Percentiles rank a stretch among this genome's conserved stretches.
These are phyloP conservation scores for Phytophthora cactorum DNA, from an alignment of 352 stramenopile species.

Conservation along the genomic window DNA sequence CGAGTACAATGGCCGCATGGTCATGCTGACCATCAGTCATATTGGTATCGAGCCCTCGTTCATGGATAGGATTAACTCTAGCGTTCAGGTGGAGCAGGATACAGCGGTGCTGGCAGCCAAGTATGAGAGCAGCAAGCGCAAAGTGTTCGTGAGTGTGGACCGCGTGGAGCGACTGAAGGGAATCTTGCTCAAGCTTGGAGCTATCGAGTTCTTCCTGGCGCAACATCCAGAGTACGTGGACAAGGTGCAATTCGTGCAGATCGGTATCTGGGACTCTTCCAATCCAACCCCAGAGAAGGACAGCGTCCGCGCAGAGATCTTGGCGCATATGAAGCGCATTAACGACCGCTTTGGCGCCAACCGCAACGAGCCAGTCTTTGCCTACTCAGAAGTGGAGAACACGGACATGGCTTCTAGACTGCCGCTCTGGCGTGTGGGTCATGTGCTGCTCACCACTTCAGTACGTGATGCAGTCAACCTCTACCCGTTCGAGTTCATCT, in stretches of 20 bases:
- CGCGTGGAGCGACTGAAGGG: slow-evolving; percentile 97
- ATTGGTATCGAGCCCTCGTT: slow-evolving; percentile 96
- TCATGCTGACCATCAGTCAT: slow-evolving; percentile 97
- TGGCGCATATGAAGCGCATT: slow-evolving; percentile 68
- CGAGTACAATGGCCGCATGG: slow-evolving; percentile 96
- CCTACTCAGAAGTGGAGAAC: slow-evolving; percentile 82
- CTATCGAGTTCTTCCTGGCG: slow-evolving; percentile 95
- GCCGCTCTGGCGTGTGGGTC: slow-evolving; percentile 72
- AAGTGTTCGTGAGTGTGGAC: slow-evolving; percentile 95
- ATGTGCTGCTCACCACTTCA: slow-evolving; percentile 79
- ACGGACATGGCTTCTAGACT: slow-evolving; percentile 79
- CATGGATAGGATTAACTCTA: slow-evolving; percentile 71
- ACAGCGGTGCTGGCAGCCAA: slow-evolving; percentile 46
- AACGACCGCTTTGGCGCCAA: slow-evolving; percentile 61
- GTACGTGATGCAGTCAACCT: slow-evolving; percentile 86
- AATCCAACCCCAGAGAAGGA: slow-evolving; percentile 78
- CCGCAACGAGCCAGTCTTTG: slow-evolving; percentile 59
- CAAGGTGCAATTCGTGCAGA: slow-evolving; percentile 88
- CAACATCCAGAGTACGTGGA: slow-evolving; percentile 78
- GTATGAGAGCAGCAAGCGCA: slow-evolving; percentile 62
- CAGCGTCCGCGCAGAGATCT: slow-evolving; percentile 67
- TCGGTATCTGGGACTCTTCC: slow-evolving; percentile 78
- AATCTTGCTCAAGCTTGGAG: slow-evolving; percentile 97
- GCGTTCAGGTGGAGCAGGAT: slow-evolving; percentile 58
- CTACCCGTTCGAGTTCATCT: slow-evolving; percentile 90